phyloP scores from a whole-genome alignment of 495 filamentous ascomycete species.

The Pseudoneurospora amorphoporcata region DNA sequence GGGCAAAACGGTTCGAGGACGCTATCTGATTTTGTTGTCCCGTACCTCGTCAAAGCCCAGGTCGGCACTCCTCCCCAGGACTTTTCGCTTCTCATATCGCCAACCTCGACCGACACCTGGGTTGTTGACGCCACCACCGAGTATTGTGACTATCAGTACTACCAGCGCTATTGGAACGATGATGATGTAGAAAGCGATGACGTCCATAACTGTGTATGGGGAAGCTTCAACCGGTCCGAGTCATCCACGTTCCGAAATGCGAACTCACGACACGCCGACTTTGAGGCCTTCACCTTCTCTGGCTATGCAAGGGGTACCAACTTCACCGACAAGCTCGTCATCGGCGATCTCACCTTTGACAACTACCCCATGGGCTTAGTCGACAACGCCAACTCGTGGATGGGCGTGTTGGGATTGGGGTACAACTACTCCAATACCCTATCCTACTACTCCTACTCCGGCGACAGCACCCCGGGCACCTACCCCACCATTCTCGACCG shows the following conservation, averaged over 20 bases:
- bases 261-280: slow-evolving; percentile 41
- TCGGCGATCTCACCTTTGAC: slow-evolving; percentile 50
- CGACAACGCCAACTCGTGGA: slow-evolving; percentile 40
- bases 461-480: slow-evolving; percentile 11
- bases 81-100: slow-evolving; percentile 51
- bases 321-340: slow-evolving; percentile 53
- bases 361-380: slow-evolving; percentile 70
- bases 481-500: slow-evolving; percentile 63
- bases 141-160: slow-evolving; percentile 33
- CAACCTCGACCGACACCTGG: slow-evolving; percentile 69
- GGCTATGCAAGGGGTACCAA: slow-evolving; percentile 57
- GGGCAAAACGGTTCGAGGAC: not conserved
- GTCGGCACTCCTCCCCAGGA: slow-evolving; percentile 54
- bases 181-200: not conserved
- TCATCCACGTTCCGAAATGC: slow-evolving; percentile 56
- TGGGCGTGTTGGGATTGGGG: slow-evolving; percentile 73
- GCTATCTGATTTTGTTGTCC: not conserved
- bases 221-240: slow-evolving; percentile 40
- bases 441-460: slow-evolving; percentile 18
- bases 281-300: slow-evolving; percentile 64
- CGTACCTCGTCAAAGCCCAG: slow-evolving; percentile 49
- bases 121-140: slow-evolving; percentile 45
- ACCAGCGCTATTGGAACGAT: slow-evolving; percentile 5
- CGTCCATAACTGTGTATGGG: slow-evolving; percentile 9
- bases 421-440: slow-evolving; percentile 56